Evolutionary conservation across 768 basidiomycete genomes (phyloP), one percentile per base, ranked within the genome.

Genomic region (Pluteus cervinus): DNA sequence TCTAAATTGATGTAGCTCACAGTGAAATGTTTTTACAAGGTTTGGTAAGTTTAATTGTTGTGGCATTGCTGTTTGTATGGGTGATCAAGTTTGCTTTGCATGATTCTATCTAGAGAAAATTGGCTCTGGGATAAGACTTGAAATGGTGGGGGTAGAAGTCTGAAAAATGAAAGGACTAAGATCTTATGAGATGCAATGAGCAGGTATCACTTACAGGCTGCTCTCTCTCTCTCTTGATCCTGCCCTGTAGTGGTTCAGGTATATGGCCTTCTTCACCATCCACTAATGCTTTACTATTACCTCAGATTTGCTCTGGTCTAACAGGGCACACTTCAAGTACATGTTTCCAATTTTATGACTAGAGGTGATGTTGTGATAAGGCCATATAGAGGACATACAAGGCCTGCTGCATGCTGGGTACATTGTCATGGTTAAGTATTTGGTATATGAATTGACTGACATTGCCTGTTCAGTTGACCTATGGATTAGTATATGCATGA

Each of bases 391-490:
- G 80, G 62, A 98, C 94, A 66, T 94, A 98, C 1, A 89, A 93
- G 37, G 96, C 86, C 28, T 90, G 78, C 17, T 94, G 83, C 6
- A 89, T 77, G 43, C 91, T 90, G 54, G 97, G 97, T 17, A 94
- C 93, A 58, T 98, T 94, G 79, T 98, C 94, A 68, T 98, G 94
- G 60, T 94, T 89, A 52, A 98, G 80, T 7, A 98, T 44, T 82
- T 77, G 14, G 81, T 83, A 62, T 97, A 97, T 6, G 86, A 81
- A 53, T 90, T 91, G 42, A 94, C 84, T 28, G 88, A 88, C 79
- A 93, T 98, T 94, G 48, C 93, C 93, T 0, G 94, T 96, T 68
- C 97, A 94, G 61, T 92, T 84, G 51, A 98, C 85, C 93, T 97
- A 49, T 29, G 26, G 18, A 29, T n/a, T n/a, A n/a, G 25, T 2